These are phyloP conservation scores for Naganishia vaughanmartiniae DNA, from an alignment of 768 basidiomycete genomes.

Conservation along the genomic window DNA sequence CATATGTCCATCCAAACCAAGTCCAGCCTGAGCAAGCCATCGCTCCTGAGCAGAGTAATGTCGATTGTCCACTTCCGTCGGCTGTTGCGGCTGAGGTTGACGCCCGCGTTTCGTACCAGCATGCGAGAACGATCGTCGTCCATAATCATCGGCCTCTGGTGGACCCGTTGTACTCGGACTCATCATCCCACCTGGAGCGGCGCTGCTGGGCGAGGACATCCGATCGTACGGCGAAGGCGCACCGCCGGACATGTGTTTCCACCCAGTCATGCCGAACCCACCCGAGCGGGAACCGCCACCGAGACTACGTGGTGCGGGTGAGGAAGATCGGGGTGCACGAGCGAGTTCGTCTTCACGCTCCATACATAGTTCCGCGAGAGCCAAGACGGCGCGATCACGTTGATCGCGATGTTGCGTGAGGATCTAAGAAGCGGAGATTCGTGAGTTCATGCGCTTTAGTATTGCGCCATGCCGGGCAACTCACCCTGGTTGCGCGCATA, in stretches of 20 bases:
- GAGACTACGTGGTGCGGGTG: conserved; percentile 42
- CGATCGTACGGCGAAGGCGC: conserved; percentile 48
- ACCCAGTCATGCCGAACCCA: conserved; percentile 23
- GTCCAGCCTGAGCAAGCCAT: conserved; percentile 48
- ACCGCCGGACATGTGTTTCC: conserved; percentile 27
- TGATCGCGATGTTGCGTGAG: conserved; percentile 60
- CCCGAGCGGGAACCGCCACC: conserved; percentile 5
- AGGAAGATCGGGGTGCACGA: conserved; percentile 50
- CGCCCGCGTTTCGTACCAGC: conserved; percentile 39
- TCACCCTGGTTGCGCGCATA: conserved; percentile 73
- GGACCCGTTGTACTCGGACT: conserved; percentile 28
- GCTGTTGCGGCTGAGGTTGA: conserved; percentile 28
- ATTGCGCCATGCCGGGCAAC: conserved; percentile 4
- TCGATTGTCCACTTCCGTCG: conserved; percentile 3
- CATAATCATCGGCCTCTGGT: conserved; percentile 29
- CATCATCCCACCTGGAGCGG: conserved; percentile 32
- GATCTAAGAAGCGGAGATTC: conserved; percentile 57
- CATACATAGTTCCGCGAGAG: conserved; percentile 85
- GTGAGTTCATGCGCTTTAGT: not conserved
- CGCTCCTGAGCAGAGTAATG: conserved; percentile 48
- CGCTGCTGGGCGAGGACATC: conserved; percentile 23
- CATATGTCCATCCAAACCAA: conserved; percentile 36
- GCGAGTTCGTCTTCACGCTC: conserved; percentile 66
- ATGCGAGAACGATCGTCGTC: conserved; percentile 30
- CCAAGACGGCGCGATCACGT: conserved; percentile 75